Evolutionary conservation across 352 stramenopile species (phyloP), one percentile per base, ranked within the genome.

Genomic region (Phytophthora quininea): DNA sequence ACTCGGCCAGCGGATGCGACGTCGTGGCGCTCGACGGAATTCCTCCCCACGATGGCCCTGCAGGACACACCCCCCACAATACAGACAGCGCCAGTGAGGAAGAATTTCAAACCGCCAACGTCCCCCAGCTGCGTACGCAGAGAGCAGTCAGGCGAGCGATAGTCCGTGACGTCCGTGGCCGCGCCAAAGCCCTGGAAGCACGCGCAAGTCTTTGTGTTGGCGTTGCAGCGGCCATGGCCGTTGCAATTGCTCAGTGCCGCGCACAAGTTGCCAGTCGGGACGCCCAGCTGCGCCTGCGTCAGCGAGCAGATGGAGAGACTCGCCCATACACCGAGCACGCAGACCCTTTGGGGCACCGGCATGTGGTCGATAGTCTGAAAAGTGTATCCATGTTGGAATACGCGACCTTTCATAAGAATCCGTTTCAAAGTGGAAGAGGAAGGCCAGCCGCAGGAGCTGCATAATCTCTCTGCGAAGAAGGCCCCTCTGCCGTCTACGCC

Each of bases 131-230:
- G 10, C 54, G 40, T 74, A 82, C 90, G 86, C 50, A 77, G 58
- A 1, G 86, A 97, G 67, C 92, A 98, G 67, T 98, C 91, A 1
- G 90, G 86, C 1, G 87, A 73, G 32, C 81, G 79, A 73, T 96
- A 97, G 40, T 72, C 53, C 10, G 87, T 69, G 54, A 97, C 62
- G 64, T 98, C 93, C 33, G 84, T 83, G 53, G 80, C 62, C 14
- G 89, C 82, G 31, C 94, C 94, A 50, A 79, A 98, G 19, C 92
- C 93, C 54, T 97, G 86, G 53, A 82, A 93, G 79, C 94, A 98
- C 19, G 75, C 69, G 73, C 94, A 98, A 10, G 74, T 93, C 58
- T 96, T 94, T 60, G 75, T 94, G 51, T 76, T 65, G 24, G 88
- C 84, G 62, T 94, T 78, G 74, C 93, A 98, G 37, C 77, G 79